A percentile compares a stretch with the other conserved stretches of the same genome.
Evolutionary conservation across 164 flowering plant genomes (phyloP).

Genomic region (Akebia trifoliata): DNA sequence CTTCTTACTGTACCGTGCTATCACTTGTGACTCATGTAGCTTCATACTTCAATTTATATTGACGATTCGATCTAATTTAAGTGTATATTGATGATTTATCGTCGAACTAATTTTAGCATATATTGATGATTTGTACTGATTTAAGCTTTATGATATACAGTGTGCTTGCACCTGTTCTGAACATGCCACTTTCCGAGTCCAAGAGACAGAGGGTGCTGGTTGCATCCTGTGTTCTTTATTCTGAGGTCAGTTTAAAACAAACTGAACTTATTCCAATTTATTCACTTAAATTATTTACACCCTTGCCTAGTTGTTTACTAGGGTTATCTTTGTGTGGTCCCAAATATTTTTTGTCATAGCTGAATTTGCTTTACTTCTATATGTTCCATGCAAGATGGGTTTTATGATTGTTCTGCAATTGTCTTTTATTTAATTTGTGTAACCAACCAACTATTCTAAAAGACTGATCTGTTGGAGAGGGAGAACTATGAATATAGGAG

Average conservation of each 20-base stretch:
- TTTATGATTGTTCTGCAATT: not conserved
- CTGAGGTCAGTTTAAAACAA: constrained; percentile 69
- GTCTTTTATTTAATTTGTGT: constrained; percentile 6
- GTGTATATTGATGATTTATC: too few relatives aligned
- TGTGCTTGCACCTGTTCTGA: constrained; percentile 92
- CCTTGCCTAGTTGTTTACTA: too few relatives aligned
- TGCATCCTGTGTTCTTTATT: constrained; percentile 88
- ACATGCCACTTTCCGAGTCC: constrained; percentile 95
- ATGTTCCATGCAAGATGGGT: not conserved
- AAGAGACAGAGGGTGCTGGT: constrained; percentile 98
- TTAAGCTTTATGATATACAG: constrained; percentile 41
- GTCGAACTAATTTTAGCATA: constrained; percentile 4
- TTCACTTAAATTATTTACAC: too few relatives aligned
- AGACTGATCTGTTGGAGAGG: too few relatives aligned
- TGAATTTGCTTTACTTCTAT: not conserved
- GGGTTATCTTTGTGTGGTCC: too few relatives aligned
- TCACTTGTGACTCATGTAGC: not conserved
- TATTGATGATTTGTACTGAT: constrained; percentile 11
- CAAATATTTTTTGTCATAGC: not conserved
- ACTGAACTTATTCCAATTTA: not conserved
- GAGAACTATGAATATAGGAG: too few relatives aligned
- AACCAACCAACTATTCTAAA: too few relatives aligned
- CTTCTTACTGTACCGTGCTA: not conserved
- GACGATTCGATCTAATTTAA: constrained; percentile 12
- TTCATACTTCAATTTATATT: constrained; percentile 5